These are phyloP conservation scores for Metschnikowia amazonensis DNA, from an alignment of 805 yeast species.

Conservation along the genomic window DNA sequence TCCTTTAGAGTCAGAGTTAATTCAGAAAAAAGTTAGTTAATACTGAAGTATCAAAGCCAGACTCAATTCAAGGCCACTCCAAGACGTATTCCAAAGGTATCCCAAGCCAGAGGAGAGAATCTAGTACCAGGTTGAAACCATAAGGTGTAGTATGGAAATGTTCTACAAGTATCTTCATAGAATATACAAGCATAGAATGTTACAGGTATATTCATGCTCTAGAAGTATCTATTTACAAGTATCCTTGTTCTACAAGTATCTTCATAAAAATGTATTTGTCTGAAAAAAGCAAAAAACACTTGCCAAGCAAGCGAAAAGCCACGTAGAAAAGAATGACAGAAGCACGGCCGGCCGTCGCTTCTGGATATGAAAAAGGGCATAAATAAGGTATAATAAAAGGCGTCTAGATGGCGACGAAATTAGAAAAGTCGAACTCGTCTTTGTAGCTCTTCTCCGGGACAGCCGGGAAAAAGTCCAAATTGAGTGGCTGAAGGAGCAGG, in stretches of 20 bases:
- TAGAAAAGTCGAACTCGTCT: constrained; percentile 28
- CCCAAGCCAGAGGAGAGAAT: too few species aligned
- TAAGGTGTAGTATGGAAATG: too few species aligned
- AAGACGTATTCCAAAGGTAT: too few species aligned
- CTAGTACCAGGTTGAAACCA: too few species aligned
- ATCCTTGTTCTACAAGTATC: not conserved
- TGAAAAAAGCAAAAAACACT: not conserved
- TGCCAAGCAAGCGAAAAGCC: not conserved
- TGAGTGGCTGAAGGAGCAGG: constrained; percentile 10
- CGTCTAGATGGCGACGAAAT: constrained; percentile 8
- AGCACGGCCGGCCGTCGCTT: constrained; percentile 3
- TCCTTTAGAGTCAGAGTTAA: too few species aligned
- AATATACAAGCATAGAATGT: too few species aligned
- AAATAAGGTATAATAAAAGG: not conserved
- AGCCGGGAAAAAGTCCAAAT: constrained; percentile 11
- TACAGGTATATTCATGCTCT: too few species aligned
- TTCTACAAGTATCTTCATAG: too few species aligned
- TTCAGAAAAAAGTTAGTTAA: too few species aligned
- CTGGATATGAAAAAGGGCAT: constrained; percentile 1
- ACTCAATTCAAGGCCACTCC: too few species aligned
- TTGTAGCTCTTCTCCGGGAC: constrained; percentile 14
- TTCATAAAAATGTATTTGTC: not conserved
- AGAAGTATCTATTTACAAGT: too few species aligned
- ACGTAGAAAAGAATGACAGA: not conserved
- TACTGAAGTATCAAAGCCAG: too few species aligned